Evolutionary conservation across 2,329 filamentous ascomycete genomes (phyloP).

Genomic region (Paraconiothyrium sp.): DNA sequence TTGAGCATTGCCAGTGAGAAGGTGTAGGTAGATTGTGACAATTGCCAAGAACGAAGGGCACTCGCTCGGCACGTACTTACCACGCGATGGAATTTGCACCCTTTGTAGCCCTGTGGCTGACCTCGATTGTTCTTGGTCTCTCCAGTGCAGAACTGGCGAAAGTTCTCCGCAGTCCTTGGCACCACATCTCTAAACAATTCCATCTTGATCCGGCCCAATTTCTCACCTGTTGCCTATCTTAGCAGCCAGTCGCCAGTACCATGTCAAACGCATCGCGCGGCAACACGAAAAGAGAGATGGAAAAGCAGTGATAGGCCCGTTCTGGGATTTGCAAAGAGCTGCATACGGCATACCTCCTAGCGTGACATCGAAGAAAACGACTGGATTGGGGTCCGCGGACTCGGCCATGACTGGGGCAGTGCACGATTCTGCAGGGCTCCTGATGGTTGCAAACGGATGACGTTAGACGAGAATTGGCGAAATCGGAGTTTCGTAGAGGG

Average conservation of each 20-base stretch:
- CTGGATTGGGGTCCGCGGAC: conserved; percentile 53
- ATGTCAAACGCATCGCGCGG: conserved; percentile 21
- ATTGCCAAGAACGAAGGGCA: background rate
- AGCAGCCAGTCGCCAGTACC: conserved; percentile 23
- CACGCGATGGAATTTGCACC: conserved; percentile 56
- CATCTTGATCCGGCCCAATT: conserved; percentile 50
- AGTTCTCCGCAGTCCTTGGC: conserved; percentile 93
- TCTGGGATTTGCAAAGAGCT: conserved; percentile 24
- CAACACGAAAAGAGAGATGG: conserved; percentile 25
- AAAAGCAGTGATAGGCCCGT: conserved; percentile 2
- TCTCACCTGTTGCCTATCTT: conserved; percentile 43
- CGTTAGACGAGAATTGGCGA: conserved; percentile 28
- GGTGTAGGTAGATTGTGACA: background rate
- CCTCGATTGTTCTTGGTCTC: conserved; percentile 83
- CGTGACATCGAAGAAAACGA: conserved; percentile 80
- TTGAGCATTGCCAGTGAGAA: background rate
- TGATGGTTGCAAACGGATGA: conserved; percentile 28
- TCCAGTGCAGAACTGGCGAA: conserved; percentile 95
- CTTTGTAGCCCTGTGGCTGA: conserved; percentile 91
- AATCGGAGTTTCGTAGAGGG: conserved; percentile 16
- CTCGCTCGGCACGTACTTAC: conserved; percentile 11
- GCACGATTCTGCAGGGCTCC: conserved; percentile 28
- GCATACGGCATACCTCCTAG: conserved; percentile 71
- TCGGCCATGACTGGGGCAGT: conserved; percentile 49
- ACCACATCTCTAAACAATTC: conserved; percentile 85